Percentiles rank a stretch among this genome's conserved stretches.
Conservation (phyloP, 192 early-diverging fungal genomes). For the Coemansia sp. region DNA sequence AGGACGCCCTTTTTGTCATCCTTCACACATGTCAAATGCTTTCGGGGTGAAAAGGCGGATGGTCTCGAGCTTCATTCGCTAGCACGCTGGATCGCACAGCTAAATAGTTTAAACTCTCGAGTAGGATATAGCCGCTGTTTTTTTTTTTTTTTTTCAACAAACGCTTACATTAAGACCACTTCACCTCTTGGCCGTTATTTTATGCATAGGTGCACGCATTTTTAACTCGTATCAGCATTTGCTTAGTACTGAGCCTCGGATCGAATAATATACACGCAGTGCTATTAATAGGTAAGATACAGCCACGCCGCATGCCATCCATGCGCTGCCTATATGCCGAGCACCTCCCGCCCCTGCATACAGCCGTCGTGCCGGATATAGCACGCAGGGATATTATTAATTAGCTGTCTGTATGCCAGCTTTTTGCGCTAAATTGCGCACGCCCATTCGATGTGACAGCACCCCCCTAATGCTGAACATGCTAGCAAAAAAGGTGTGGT, state of each 20-base stretch:
- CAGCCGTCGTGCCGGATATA: not conserved
- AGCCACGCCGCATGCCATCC: not conserved
- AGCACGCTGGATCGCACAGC: not conserved
- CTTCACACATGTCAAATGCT: not conserved
- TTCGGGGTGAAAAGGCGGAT: not conserved
- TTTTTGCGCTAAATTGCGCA: not conserved
- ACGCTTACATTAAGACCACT: too few relatives aligned
- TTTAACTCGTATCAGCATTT: too few relatives aligned
- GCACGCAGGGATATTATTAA: not conserved
- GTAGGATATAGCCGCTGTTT: not conserved
- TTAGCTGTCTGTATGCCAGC: not conserved
- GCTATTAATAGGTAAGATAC: not conserved
- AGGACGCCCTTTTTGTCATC: not conserved
- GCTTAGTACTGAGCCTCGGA: not conserved
- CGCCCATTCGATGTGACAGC: not conserved
- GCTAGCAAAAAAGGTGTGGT: not conserved
- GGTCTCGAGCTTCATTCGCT: not conserved
- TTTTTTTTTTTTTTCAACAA: not conserved
- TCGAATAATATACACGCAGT: not conserved
- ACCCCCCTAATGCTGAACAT: not conserved
- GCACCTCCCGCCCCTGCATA: not conserved
- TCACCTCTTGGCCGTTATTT: too few relatives aligned
- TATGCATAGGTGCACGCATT: too few relatives aligned
- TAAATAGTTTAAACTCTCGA: not conserved
- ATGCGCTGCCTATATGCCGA: conserved; percentile 3